These are phyloP conservation scores for Jackrogersella multiformis DNA, from an alignment of 495 filamentous ascomycete genomes.

Conservation along the genomic window DNA sequence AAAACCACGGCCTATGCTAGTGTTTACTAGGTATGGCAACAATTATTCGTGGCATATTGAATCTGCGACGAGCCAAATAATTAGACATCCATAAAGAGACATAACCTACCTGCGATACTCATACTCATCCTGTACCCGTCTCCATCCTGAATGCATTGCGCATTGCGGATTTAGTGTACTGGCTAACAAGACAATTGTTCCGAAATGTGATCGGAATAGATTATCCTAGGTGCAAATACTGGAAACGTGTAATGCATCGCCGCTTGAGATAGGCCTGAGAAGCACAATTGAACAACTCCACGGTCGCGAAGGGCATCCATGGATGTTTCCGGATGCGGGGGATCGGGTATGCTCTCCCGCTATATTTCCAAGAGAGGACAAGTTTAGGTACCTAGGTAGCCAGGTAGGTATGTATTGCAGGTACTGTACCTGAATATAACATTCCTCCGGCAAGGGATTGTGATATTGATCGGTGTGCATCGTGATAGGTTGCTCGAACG, in stretches of 20 bases:
- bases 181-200: background rate
- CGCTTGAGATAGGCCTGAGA: no score
- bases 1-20: conserved; percentile 15
- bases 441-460: conserved; percentile 21
- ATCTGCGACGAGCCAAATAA: conserved; percentile 17
- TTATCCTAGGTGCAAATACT: conserved; percentile 5
- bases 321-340: no score
- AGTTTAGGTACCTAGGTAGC: conserved; percentile 7
- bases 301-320: conserved; percentile 22
- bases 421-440: conserved; percentile 12
- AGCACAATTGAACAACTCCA: conserved; percentile 3
- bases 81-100: background rate
- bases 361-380: conserved; percentile 34
- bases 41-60: no score
- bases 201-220: conserved; percentile 13
- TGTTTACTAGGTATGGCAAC: no score
- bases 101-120: conserved; percentile 16
- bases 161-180: background rate
- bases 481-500: conserved; percentile 18
- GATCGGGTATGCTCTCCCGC: conserved; percentile 37
- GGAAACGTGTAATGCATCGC: background rate
- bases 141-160: conserved; percentile 4
- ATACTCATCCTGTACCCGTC: no score
- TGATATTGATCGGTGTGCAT: conserved; percentile 30
- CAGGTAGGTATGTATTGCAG: no score